Percentiles rank a stretch among this genome's conserved stretches.
Conservation (phyloP, 306 rosid species). For the Cucurbita moschata region DNA sequence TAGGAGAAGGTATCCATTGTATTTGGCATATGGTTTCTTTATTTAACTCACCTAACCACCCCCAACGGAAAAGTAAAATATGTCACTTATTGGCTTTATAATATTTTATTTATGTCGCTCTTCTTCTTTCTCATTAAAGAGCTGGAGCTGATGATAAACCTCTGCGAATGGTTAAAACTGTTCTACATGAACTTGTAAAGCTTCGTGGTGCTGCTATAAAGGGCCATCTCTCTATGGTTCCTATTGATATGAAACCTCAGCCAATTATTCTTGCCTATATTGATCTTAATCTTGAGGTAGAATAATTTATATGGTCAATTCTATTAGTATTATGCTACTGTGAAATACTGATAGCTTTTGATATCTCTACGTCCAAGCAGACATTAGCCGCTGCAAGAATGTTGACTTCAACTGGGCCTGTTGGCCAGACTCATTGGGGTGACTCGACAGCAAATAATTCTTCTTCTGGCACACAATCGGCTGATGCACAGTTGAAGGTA, state of each 20-base stretch:
- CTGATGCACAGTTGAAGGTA: slow-evolving; percentile 94
- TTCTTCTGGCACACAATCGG: slow-evolving; percentile 74
- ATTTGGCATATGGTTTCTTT: background rate
- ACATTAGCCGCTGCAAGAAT: slow-evolving; percentile 97
- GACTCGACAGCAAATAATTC: slow-evolving; percentile 81
- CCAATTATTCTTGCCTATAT: slow-evolving; percentile 98
- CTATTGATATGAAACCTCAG: slow-evolving; percentile 91
- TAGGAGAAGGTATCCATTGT: slow-evolving; percentile 63
- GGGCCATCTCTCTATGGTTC: slow-evolving; percentile 99
- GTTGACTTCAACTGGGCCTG: slow-evolving; percentile 96
- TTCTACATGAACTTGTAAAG: slow-evolving; percentile 96
- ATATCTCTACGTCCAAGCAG: slow-evolving; percentile 23
- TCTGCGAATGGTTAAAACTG: slow-evolving; percentile 94
- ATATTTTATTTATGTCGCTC: slow-evolving; percentile 4
- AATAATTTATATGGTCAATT: background rate
- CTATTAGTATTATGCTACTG: background rate
- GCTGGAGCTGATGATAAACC: slow-evolving; percentile 99
- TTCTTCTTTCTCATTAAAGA: slow-evolving; percentile 24
- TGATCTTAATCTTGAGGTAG: slow-evolving; percentile 96
- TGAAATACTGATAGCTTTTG: background rate
- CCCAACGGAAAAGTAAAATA: background rate
- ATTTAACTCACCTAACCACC: background rate
- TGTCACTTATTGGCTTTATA: background rate
- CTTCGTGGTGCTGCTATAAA: slow-evolving; percentile 98
- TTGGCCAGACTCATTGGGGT: slow-evolving; percentile 89